Conservation (phyloP, 1,139 yeast species). For the Candida tropicalis region DNA sequence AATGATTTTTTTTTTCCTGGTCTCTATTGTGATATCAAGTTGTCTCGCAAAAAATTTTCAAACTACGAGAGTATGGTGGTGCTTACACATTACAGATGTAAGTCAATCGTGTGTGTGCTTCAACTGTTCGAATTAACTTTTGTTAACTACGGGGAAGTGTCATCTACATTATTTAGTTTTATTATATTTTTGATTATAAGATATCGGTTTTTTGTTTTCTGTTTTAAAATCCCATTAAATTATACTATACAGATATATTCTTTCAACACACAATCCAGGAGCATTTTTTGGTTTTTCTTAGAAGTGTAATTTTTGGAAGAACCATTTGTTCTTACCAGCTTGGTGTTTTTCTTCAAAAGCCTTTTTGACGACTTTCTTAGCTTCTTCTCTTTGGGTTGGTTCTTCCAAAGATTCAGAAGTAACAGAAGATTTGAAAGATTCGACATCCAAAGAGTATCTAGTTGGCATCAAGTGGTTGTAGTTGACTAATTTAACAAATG, state of each 20-base stretch:
- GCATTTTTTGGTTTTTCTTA: conserved; percentile 40
- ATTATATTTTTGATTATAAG: background rate
- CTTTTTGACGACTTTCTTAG: conserved; percentile 98
- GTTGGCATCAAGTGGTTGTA: conserved; percentile 99
- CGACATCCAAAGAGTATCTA: conserved; percentile 98
- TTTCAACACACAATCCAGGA: conserved; percentile 4
- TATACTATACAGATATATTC: conserved; percentile 11
- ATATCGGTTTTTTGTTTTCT: conserved; percentile 2
- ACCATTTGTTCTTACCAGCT: conserved; percentile 99
- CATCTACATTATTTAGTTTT: too few species aligned
- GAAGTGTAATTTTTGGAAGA: conserved; percentile 98
- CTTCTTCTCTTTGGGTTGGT: conserved; percentile 99
- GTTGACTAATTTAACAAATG: conserved; percentile 98
- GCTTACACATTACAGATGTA: too few species aligned
- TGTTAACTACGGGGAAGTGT: too few species aligned
- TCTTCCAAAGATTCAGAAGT: conserved; percentile 94
- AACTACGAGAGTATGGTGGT: too few species aligned
- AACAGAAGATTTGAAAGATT: conserved; percentile 89
- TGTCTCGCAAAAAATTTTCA: background rate
- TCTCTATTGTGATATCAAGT: background rate
- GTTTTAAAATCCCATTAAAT: conserved; percentile 11
- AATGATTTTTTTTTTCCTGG: background rate
- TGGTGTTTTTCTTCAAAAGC: conserved; percentile 99
- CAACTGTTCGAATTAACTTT: too few species aligned
- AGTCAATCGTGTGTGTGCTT: too few species aligned